Base-by-base conservation (phyloP, 768 basidiomycete species). In the Strobilomyces dryophilus region DNA sequence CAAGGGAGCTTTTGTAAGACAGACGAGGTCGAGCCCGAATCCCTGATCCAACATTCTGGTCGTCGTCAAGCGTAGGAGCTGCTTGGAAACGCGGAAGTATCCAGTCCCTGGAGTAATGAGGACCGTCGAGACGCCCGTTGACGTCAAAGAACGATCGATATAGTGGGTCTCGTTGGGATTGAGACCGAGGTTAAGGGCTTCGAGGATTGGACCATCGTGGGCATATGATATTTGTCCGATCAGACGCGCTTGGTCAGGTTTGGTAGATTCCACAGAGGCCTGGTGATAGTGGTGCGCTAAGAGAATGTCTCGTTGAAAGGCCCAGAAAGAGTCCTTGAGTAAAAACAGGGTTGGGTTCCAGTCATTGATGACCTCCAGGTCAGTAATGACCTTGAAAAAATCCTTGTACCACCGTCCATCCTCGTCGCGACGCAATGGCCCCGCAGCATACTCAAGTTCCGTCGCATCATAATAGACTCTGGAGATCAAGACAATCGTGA, bases 121-220 rank as follows among this genome's bases (percentile, higher is more conserved):
- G 42, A 94, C 81, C 4, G 88, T 90, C 14, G 84, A 83, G 1
- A 86, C 72, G 20, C 95, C 95, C 0, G 95, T 98, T 14, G 93
- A 77, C 3, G 87, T 90, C 9, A 98, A 74, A 31, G 95, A 97
- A 18, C 97, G 85, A 67, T 98, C 97, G 58, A 98, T 85, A 65
- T 97, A 95, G 66, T 97, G 92, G 2, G 87, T 90, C 71, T 98
- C 95, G 15, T 87, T 87, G 0, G 95, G 91, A 64, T 93, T 95
- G 15, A 98, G 79, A 1, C 85, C 90, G 42, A 99, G 79, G 63
- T 98, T 98, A 47, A 98, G 77, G 2, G 93, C 92, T 69, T 98
- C 97, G 6, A 98, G 79, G n/a, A 98, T 77, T 37, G 94, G 94
- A 1, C 94, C 93, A 58, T 98, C 94, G 61, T 95, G 92, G 0